phyloP scores from a whole-genome alignment of 2,329 filamentous ascomycete species.

The Emmonsia crescens region DNA sequence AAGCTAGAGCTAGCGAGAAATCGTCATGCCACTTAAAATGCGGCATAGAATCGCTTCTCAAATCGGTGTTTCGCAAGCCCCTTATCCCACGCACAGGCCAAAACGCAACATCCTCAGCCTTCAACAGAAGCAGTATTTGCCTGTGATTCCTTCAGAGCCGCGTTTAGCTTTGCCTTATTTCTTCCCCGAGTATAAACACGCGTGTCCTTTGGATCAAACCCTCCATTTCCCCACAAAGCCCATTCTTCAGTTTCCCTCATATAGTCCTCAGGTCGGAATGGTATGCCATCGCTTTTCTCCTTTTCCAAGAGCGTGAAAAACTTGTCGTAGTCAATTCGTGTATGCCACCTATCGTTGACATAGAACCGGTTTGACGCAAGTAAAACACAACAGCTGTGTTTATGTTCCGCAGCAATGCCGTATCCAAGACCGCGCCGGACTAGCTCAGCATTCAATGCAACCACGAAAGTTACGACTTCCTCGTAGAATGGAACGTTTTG shows the following conservation, averaged over 20 bases:
- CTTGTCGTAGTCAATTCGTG: conserved; percentile 75
- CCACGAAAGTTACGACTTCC: conserved; percentile 75
- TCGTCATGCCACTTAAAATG: background rate
- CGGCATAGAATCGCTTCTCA: background rate
- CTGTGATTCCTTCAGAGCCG: background rate
- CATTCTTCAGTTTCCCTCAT: conserved; percentile 83
- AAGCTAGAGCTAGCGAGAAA: background rate
- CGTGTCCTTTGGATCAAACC: conserved; percentile 83
- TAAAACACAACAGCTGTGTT: conserved; percentile 85
- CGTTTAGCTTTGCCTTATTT: conserved; percentile 16
- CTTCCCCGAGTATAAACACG: conserved; percentile 79
- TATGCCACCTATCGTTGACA: conserved; percentile 73
- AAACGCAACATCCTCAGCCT: background rate
- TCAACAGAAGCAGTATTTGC: background rate
- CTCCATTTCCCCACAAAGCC: conserved; percentile 89
- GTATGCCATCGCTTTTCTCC: conserved; percentile 42
- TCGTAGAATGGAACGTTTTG: conserved; percentile 93
- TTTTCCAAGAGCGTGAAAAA: conserved; percentile 80
- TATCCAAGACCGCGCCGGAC: conserved; percentile 62
- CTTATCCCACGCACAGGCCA: background rate
- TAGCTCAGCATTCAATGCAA: conserved; percentile 60
- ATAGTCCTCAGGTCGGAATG: conserved; percentile 84
- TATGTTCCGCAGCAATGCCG: conserved; percentile 88
- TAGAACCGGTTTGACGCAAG: conserved; percentile 73
- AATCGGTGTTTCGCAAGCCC: background rate